A percentile compares a stretch with the other conserved stretches of the same genome.
Evolutionary conservation across 768 basidiomycete species (phyloP).

Genomic region (Tylopilus plumbeoviolaceoides): DNA sequence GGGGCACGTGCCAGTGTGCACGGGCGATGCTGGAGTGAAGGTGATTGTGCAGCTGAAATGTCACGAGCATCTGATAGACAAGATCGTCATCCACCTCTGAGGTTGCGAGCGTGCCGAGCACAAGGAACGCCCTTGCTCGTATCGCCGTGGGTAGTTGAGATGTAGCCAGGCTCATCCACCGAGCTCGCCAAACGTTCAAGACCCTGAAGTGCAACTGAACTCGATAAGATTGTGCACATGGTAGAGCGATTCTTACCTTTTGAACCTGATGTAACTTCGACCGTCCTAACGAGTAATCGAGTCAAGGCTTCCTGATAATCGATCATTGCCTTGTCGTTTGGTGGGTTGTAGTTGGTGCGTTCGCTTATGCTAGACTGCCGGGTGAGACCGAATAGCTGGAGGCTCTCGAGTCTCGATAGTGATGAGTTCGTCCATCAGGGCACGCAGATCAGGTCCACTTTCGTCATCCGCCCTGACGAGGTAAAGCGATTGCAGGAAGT

Average conservation of each 20-base stretch:
- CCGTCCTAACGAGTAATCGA: constrained; percentile 54
- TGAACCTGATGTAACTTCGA: constrained; percentile 63
- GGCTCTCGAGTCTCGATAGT: constrained; percentile 49
- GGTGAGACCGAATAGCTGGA: constrained; percentile 69
- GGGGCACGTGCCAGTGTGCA: no score
- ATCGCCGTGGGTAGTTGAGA: constrained; percentile 83
- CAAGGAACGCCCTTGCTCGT: constrained; percentile 84
- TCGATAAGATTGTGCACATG: background rate
- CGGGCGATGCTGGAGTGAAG: no score
- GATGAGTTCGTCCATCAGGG: constrained; percentile 58
- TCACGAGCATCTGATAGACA: constrained; percentile 88
- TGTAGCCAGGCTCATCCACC: constrained; percentile 90
- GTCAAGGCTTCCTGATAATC: constrained; percentile 66
- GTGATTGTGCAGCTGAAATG: constrained; percentile 39
- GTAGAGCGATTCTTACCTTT: constrained; percentile 47
- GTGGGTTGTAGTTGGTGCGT: constrained; percentile 53
- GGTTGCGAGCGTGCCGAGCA: constrained; percentile 73
- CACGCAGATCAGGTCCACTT: constrained; percentile 53
- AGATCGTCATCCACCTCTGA: constrained; percentile 91
- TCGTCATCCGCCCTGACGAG: constrained; percentile 55
- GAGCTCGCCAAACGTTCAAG: constrained; percentile 84
- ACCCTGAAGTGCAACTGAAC: constrained; percentile 44
- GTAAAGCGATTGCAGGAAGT: constrained; percentile 78
- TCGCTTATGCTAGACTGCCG: constrained; percentile 66
- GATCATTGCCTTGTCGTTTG: constrained; percentile 50